Conservation (phyloP, 176 grass and related monocot genomes). For the Rhynchospora pubera region DNA sequence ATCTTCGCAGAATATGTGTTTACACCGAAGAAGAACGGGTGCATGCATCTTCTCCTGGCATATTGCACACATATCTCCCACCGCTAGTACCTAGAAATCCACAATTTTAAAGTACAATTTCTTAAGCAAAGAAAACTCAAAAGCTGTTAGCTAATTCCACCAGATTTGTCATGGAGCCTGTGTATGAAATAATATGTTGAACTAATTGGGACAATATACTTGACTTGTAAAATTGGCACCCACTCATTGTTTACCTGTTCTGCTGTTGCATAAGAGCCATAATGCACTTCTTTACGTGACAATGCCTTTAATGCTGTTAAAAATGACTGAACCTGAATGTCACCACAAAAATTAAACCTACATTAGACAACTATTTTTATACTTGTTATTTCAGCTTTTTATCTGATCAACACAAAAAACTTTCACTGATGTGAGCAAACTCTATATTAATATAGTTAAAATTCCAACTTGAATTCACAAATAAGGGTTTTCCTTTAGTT, state of each 20-base stretch:
- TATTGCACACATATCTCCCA: constrained; percentile 97
- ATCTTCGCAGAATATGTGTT: constrained; percentile 97
- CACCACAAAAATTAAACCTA: background rate
- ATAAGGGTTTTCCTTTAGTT: background rate
- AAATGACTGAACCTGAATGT: constrained; percentile 90
- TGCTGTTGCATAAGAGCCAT: constrained; percentile 85
- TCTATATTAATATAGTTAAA: background rate
- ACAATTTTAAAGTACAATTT: background rate
- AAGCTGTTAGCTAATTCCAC: background rate
- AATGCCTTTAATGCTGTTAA: constrained; percentile 80
- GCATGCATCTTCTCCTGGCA: constrained; percentile 89
- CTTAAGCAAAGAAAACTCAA: background rate
- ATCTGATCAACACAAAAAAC: background rate
- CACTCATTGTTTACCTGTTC: constrained; percentile 56
- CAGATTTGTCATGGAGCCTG: no score
- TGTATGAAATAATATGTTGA: background rate
- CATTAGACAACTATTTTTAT: background rate
- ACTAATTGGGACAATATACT: background rate
- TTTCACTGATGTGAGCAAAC: background rate
- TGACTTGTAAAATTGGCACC: background rate
- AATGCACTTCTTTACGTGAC: constrained; percentile 91
- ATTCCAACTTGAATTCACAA: constrained; percentile 15
- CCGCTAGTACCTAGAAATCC: constrained; percentile 39
- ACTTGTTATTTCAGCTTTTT: background rate
- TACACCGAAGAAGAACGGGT: constrained; percentile 86